Conservation (phyloP, 768 basidiomycete genomes). For the Phanerodontia chrysosporium region DNA sequence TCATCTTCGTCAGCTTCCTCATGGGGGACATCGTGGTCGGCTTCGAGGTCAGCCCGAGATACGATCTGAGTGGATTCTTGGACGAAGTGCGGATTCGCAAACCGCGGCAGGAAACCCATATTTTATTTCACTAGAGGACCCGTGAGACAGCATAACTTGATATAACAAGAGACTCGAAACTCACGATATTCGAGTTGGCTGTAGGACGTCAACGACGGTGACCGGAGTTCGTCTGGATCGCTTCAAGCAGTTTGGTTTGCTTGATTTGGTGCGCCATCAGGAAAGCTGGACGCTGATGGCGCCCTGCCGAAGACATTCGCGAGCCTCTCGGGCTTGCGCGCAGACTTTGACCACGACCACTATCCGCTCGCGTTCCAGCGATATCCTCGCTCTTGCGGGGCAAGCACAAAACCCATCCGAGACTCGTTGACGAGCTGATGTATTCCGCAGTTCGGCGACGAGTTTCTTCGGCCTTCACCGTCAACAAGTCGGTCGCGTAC, state of each 20-base stretch:
- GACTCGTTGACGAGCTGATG: constrained; percentile 29
- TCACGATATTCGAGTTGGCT: no score
- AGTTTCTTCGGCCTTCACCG: constrained; percentile 27
- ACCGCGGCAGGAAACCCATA: constrained; percentile 5
- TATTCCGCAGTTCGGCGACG: constrained; percentile 40
- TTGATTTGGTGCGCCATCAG: background rate
- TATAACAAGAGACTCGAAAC: no score
- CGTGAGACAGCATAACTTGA: no score
- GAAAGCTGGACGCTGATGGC: background rate
- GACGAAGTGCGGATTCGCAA: constrained; percentile 10
- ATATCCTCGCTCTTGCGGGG: background rate
- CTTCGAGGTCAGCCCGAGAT: constrained; percentile 11
- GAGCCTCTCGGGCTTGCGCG: background rate
- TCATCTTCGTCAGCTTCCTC: background rate
- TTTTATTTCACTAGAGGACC: no score
- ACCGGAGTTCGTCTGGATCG: background rate
- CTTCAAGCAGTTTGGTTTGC: background rate
- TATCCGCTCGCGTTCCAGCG: background rate
- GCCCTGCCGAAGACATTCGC: constrained; percentile 1
- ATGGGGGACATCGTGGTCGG: background rate
- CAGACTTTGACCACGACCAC: background rate
- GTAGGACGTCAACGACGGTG: no score
- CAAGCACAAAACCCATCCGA: background rate
- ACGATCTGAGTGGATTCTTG: constrained; percentile 8
- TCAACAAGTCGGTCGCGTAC: constrained; percentile 50